Base-by-base conservation (phyloP, 2,329 filamentous ascomycete species). In the Grosmannia huntii region DNA sequence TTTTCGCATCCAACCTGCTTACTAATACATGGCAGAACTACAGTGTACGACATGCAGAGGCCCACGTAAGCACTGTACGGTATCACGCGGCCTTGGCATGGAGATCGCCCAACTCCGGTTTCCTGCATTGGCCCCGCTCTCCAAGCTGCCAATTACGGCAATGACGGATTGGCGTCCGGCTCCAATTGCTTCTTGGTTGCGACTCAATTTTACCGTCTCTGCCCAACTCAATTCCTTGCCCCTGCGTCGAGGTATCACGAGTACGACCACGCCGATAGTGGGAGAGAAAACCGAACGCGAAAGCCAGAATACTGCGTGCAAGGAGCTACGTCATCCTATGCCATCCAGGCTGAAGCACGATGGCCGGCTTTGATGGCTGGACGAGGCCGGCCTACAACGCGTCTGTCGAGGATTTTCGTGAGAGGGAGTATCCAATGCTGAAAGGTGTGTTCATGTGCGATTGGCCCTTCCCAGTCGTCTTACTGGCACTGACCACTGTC, bases 371-470 rank as follows among this genome's bases (percentile, higher is more conserved):
- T 28, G 23, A 44, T 16, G 46, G 48, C 48, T 23, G 55, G 27
- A 4, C 23, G n/a, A 33, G 41, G 41, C 31, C 57, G 31, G 68
- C 65, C 62, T 89, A 89, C 68, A 82, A 87, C 67, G 68, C 69
- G 58, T 71, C 71, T 36, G 76, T 89, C 21, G 83, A 87, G 67
- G 67, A 67, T 16, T 74, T 88, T 33, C 76, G 85, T 60, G 70
- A 75, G 19, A 67, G 67, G 38, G 84, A 89, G 64, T 89, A 83
- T 69, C 86, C 86, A 28, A 86, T 87, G 83, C 75, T 89, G 50
- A 74, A 80, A 72, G 84, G 86, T 85, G 12, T 5, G 60, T 28
- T 1, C 4, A n/a, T 49, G 25, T 9, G 46, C 21, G 7, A 14
- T 4, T 49, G 10, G 46, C 46, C 4, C 46, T 21, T 49, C 25